A percentile compares a stretch with the other conserved stretches of the same genome.
Conservation (phyloP, 1,139 yeast genomes). For the Candida tetrigidarum region DNA sequence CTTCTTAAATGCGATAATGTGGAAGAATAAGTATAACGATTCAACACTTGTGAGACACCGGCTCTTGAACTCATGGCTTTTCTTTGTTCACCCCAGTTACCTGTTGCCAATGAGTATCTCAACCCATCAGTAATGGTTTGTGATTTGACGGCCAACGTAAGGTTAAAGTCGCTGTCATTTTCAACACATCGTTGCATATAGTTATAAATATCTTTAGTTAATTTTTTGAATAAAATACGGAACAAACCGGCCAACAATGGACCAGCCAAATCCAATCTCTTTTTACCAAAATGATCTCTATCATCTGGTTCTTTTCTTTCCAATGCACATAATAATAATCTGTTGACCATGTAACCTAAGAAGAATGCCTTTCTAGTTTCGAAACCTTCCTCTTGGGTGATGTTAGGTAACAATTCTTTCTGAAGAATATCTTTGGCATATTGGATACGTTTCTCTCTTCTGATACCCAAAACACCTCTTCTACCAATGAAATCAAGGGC, state of each 20-base stretch:
- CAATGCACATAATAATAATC: slow-evolving; percentile 90
- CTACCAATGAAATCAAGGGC: slow-evolving; percentile 98
- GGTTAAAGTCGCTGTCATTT: slow-evolving; percentile 94
- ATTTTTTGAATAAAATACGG: slow-evolving; percentile 90
- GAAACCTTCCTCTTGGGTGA: slow-evolving; percentile 96
- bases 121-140: slow-evolving; percentile 97
- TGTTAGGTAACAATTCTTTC: slow-evolving; percentile 95
- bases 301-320: slow-evolving; percentile 99
- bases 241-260: slow-evolving; percentile 94
- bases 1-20: slow-evolving; percentile 97
- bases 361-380: slow-evolving; percentile 97
- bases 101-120: slow-evolving; percentile 97
- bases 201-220: slow-evolving; percentile 93
- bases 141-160: slow-evolving; percentile 95
- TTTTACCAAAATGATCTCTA: slow-evolving; percentile 99
- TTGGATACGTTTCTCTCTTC: slow-evolving; percentile 97
- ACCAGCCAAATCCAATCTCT: slow-evolving; percentile 97
- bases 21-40: slow-evolving; percentile 96
- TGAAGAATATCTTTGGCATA: slow-evolving; percentile 96
- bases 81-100: slow-evolving; percentile 99
- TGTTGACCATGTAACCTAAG: slow-evolving; percentile 96
- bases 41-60: slow-evolving; percentile 98
- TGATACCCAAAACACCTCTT: slow-evolving; percentile 95
- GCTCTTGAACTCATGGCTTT: slow-evolving; percentile 99
- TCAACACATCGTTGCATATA: slow-evolving; percentile 99